Percentiles rank a stretch among this genome's conserved stretches.
These are phyloP conservation scores for Metschnikowia baotianmanensis DNA, from an alignment of 805 yeast genomes.

Conservation along the genomic window DNA sequence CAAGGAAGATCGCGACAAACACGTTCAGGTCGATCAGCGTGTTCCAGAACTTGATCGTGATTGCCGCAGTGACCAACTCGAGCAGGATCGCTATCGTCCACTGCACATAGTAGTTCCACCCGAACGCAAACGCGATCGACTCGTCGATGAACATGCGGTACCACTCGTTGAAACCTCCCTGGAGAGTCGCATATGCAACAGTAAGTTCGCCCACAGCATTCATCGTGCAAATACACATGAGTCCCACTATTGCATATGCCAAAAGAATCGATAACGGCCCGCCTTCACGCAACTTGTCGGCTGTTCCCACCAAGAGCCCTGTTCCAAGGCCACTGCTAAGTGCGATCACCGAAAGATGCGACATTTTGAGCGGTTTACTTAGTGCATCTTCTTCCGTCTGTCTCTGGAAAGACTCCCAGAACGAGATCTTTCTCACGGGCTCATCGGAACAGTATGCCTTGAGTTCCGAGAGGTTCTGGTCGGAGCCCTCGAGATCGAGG, in stretches of 20 bases:
- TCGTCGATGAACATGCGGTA: slow-evolving; percentile 33
- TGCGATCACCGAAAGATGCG: slow-evolving; percentile 34
- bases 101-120: slow-evolving; percentile 36
- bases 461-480: too few species aligned
- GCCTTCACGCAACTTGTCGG: slow-evolving; percentile 23
- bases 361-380: slow-evolving; percentile 16
- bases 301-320: slow-evolving; percentile 42
- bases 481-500: too few species aligned
- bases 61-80: slow-evolving; percentile 24
- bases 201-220: slow-evolving; percentile 54
- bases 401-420: slow-evolving; percentile 17
- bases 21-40: slow-evolving; percentile 50
- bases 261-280: slow-evolving; percentile 26
- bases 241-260: slow-evolving; percentile 24
- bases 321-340: slow-evolving; percentile 40
- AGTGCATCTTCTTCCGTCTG: slow-evolving; percentile 9
- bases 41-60: slow-evolving; percentile 60
- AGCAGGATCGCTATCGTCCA: slow-evolving; percentile 23
- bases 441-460: slow-evolving; percentile 7
- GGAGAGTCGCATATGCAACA: slow-evolving; percentile 51
- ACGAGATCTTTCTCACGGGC: slow-evolving; percentile 3
- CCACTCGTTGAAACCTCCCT: slow-evolving; percentile 33
- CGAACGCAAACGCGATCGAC: slow-evolving; percentile 35
- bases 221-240: slow-evolving; percentile 31
- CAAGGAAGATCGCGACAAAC: slow-evolving; percentile 52